Evolutionary conservation across 192 early-diverging fungal genomes (phyloP), one percentile per base, ranked within the genome.

Genomic region (Pilaira anomala): DNA sequence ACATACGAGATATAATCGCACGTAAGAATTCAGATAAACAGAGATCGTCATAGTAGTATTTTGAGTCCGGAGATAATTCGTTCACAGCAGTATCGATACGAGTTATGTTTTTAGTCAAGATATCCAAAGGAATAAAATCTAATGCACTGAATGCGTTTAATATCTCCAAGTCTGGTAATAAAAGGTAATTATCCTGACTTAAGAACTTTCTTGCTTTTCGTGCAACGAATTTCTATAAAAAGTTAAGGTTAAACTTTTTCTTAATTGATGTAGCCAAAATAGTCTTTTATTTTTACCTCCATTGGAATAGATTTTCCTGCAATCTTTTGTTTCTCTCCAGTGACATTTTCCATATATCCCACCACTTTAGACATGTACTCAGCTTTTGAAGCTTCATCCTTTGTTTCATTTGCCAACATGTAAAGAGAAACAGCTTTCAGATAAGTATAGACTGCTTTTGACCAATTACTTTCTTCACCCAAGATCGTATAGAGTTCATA

Each of bases 401-500:
- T 33, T 33, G 54, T 48, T 19, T 67, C 64, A 11, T 56, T 40
- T 7, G 36, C 60, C 11, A 50, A 29, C 33, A 64, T 56, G 63
- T 85, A 87, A 55, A 91, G 46, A 18, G 75, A 85, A 18, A 83
- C 69, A 1, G 85, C 92, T 7, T 81, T 84, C 22, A 86, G 68
- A 62, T 94, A 96, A 0, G 80, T 78, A 79, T 91, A 96, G 7
- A 88, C 85, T 5, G 91, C 88, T 60, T 88, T 88, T 65, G 88
- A 87, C 94, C 94, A 96, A 49, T 88, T 87, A 64, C 88, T 92
- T 62, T 96, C 93, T 51, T 81, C 78, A 48, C 76, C 73, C 29
- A 96, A 72, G 4, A 80, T 79, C 14, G 78, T 79, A 67, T 86
- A 90, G 12, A 83, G 83, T 14, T 84, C 72, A 39, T 72, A 77